A percentile compares a stretch with the other conserved stretches of the same genome.
Conservation (phyloP, 1,284 basidiomycete genomes). For the Trichosporon sp. region DNA sequence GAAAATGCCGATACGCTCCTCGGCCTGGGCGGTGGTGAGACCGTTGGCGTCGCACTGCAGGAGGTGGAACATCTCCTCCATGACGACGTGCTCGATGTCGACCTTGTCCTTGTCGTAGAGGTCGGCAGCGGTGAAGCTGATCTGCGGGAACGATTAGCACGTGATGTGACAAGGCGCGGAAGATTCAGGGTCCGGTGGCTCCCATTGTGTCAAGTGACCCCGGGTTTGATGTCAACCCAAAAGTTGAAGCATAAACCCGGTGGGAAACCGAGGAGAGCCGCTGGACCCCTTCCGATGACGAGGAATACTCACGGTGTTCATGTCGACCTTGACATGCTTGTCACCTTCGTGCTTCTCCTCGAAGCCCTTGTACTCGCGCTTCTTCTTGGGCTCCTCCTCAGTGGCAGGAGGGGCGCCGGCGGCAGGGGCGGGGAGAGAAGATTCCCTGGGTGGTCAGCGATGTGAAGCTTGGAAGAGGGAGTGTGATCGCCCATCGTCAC, state of each 20-base stretch:
- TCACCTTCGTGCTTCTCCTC: conserved; percentile 59
- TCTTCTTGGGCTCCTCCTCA: conserved; percentile 56
- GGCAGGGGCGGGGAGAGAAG: conserved; percentile 28
- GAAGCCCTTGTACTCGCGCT: conserved; percentile 90
- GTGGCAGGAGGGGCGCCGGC: conserved; percentile 16
- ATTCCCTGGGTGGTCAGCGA: conserved; percentile 28
- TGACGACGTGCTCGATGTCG: conserved; percentile 92
- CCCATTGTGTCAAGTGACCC: neutral
- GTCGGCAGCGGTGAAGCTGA: conserved; percentile 53
- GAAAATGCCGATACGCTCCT: conserved; percentile 84
- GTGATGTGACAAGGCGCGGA: neutral
- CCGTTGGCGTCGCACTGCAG: conserved; percentile 79
- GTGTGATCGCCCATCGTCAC: neutral
- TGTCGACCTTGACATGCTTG: conserved; percentile 71
- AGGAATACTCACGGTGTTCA: conserved; percentile 61
- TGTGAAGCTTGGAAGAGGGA: neutral
- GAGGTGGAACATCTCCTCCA: conserved; percentile 94
- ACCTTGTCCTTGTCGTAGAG: conserved; percentile 98
- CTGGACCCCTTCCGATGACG: neutral
- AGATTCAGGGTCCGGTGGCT: neutral
- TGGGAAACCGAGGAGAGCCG: neutral
- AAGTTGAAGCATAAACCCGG: neutral
- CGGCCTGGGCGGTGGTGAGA: conserved; percentile 69
- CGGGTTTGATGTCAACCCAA: neutral
- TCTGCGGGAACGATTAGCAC: conserved; percentile 25